Percentiles rank a stretch among this genome's conserved stretches.
phyloP scores from a whole-genome alignment of 495 filamentous ascomycete species.

The Penicillium ucsense region DNA sequence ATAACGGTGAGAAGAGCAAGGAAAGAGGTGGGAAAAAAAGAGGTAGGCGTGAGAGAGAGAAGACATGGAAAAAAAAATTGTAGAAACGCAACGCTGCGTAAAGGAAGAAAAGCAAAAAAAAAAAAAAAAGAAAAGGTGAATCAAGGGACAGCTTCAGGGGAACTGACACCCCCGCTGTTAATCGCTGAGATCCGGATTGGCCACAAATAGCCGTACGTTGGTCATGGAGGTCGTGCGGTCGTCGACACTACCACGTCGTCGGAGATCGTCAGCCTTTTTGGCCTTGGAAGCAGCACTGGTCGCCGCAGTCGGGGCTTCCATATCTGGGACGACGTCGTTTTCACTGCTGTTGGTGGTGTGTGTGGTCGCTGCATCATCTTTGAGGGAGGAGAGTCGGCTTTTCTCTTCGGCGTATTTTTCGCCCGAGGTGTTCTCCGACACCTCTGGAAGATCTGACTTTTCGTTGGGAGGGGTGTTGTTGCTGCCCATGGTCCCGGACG shows the following conservation, averaged over 20 bases:
- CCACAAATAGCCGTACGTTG: slow-evolving; percentile 78
- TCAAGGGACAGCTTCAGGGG: neutral
- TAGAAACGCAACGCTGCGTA: neutral
- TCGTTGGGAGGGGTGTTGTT: slow-evolving; percentile 55
- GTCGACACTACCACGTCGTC: slow-evolving; percentile 85
- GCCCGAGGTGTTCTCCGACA: slow-evolving; percentile 44
- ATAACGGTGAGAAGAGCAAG: neutral
- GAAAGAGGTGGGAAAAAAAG: slow-evolving; percentile 7
- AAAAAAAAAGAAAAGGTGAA: slow-evolving; percentile 4
- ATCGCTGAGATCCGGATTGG: slow-evolving; percentile 79
- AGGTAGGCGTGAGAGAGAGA: slow-evolving; percentile 6
- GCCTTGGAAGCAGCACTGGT: slow-evolving; percentile 50
- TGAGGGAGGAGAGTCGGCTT: slow-evolving; percentile 28
- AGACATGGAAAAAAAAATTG: slow-evolving; percentile 4
- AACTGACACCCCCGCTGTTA: slow-evolving; percentile 16
- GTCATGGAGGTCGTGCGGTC: slow-evolving; percentile 81
- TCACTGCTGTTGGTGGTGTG: slow-evolving; percentile 32
- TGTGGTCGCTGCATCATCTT: slow-evolving; percentile 37
- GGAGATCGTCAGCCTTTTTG: slow-evolving; percentile 64
- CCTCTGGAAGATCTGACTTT: slow-evolving; percentile 38
- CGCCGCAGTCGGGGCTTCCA: slow-evolving; percentile 35
- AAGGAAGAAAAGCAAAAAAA: slow-evolving; percentile 8
- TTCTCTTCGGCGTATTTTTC: slow-evolving; percentile 28
- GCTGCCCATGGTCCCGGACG: slow-evolving; percentile 56
- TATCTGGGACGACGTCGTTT: slow-evolving; percentile 45